Base-by-base conservation (phyloP, 306 rosid species). In the Trichosanthes truncata region DNA sequence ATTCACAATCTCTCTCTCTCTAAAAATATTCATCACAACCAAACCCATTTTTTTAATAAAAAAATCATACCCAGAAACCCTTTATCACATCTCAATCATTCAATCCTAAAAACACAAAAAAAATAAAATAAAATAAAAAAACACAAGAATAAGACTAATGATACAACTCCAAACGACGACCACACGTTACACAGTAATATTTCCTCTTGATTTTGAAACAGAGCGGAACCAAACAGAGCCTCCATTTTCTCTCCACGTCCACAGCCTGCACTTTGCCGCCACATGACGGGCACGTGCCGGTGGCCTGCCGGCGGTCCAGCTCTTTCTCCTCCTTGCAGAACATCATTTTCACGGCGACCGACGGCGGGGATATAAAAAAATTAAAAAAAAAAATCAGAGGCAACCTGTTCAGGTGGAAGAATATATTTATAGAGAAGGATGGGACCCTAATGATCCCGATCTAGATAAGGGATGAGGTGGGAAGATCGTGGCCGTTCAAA, bases 191-290 rank as follows among this genome's bases (percentile, higher is more conserved):
- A 38, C 97, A 94, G 67, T 85, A 84, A 83, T 79, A 92, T 88
- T 87, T 94, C 40, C 97, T 80, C 90, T 89, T 92, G 88, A 91
- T 80, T 83, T 87, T 89, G 91, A 89, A 89, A 45, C 97, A 94
- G 76, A 94, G 65, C 18, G 97, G 95, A 51, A 91, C 80, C 49
- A 87, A 86, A 41, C 93, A 92, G 53, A 89, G 83, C 61, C 36
- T 89, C 83, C 94, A 84, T 76, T 86, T 85, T 23, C 85, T 85
- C 84, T 94, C 97, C 5, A 92, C 93, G 49, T 92, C 97, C 80
- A 81, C 79, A 51, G 89, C 95, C 69, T 88, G 84, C 26, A 94
- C 98, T 67, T 94, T 94, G 12, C 97, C 98, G 5, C 91, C 85
- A 55, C 98, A 94, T 80, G 81, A 52, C 69, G 98, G 98, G 59